phyloP scores from a whole-genome alignment of 306 rosid genomes.

The Casuarina glauca region DNA sequence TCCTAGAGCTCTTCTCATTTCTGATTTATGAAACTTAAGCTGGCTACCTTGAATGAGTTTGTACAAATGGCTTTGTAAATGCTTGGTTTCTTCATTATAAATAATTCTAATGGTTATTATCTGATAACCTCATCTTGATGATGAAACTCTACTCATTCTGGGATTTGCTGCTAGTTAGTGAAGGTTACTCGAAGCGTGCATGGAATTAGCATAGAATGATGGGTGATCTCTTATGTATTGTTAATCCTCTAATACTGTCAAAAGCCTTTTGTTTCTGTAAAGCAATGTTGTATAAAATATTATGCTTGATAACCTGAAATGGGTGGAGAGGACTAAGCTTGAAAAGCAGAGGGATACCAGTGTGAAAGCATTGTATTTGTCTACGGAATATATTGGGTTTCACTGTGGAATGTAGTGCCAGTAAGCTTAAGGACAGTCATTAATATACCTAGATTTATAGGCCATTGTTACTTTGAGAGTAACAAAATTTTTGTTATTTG shows the following conservation, averaged over 20 bases:
- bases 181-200: neutral
- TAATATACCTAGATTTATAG: too few species aligned
- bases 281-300: neutral
- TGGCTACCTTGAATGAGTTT: conserved; percentile 10
- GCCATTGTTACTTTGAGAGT: too few species aligned
- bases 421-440: too few species aligned
- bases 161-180: neutral
- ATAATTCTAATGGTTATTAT: too few species aligned
- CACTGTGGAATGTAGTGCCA: too few species aligned
- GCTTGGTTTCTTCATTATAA: too few species aligned
- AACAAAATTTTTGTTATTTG: neutral
- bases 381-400: too few species aligned
- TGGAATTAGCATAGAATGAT: neutral
- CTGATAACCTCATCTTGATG: neutral
- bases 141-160: neutral
- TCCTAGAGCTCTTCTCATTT: neutral
- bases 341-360: neutral
- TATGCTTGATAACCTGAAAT: neutral
- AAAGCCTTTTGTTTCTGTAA: neutral
- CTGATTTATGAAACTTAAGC: conserved; percentile 5
- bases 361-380: neutral
- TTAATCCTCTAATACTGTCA: neutral
- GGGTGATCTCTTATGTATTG: neutral
- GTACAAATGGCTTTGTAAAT: neutral
- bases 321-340: neutral